Conservation (phyloP, 1,284 basidiomycete species). For the Ganoderma boninense region DNA sequence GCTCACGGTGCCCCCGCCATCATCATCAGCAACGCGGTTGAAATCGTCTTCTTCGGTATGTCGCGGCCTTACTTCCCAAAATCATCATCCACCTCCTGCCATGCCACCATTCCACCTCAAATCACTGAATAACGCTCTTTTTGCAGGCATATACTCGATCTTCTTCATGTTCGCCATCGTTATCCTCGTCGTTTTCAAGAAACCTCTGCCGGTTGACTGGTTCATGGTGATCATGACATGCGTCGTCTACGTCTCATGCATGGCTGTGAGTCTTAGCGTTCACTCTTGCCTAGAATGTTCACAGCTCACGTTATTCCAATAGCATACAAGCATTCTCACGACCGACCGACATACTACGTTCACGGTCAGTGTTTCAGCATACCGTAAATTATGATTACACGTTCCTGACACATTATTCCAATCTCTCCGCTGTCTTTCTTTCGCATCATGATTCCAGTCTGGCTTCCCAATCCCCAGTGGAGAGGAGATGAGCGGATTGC, state of each 20-base stretch:
- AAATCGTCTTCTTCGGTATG: constrained; percentile 30
- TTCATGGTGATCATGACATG: constrained; percentile 11
- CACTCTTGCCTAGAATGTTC: background rate
- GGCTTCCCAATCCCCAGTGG: constrained; percentile 18
- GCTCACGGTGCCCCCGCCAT: constrained; percentile 25
- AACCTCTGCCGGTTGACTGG: constrained; percentile 28
- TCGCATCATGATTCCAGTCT: constrained; percentile 10
- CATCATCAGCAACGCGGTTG: constrained; percentile 27
- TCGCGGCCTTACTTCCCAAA: background rate
- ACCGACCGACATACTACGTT: constrained; percentile 29
- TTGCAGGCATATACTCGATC: constrained; percentile 26
- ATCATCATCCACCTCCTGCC: background rate
- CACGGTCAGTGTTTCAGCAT: constrained; percentile 14
- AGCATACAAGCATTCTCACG: constrained; percentile 22
- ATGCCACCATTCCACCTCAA: background rate
- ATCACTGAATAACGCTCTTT: background rate
- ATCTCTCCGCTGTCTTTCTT: background rate
- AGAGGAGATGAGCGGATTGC: constrained; percentile 24
- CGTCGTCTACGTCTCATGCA: constrained; percentile 20
- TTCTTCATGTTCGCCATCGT: constrained; percentile 29
- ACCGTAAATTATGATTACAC: no score
- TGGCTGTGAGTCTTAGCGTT: constrained; percentile 22
- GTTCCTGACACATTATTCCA: background rate
- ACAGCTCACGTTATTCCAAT: constrained; percentile 12
- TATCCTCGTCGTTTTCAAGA: constrained; percentile 22